phyloP scores from a whole-genome alignment of 2,329 filamentous ascomycete species.

The Colletotrichum scovillei region DNA sequence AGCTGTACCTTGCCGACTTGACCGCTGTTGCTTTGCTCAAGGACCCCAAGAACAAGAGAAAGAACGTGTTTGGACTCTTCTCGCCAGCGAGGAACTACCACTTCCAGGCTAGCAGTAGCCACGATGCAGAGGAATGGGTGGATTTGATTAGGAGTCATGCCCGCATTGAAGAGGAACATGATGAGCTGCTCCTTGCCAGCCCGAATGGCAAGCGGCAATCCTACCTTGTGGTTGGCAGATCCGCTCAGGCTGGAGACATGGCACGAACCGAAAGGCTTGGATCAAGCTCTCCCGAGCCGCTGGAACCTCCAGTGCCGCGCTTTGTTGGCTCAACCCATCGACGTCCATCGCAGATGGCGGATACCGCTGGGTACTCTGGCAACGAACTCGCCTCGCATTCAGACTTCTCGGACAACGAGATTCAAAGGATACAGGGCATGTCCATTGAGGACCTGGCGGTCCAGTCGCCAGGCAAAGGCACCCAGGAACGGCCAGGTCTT shows the following conservation, averaged over 20 bases:
- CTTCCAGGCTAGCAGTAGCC: slow-evolving; percentile 78
- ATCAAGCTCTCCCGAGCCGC: slow-evolving; percentile 72
- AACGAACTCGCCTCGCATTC: slow-evolving; percentile 83
- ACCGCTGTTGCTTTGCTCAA: slow-evolving; percentile 91
- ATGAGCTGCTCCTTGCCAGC: slow-evolving; percentile 81
- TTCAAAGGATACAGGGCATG: slow-evolving; percentile 58
- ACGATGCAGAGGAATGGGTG: slow-evolving; percentile 89
- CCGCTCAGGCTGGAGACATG: slow-evolving; percentile 7
- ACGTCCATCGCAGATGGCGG: slow-evolving; percentile 70
- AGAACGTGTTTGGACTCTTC: slow-evolving; percentile 92
- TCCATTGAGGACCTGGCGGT: slow-evolving; percentile 63
- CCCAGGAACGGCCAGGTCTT: slow-evolving; percentile 45
- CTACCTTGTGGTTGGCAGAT: slow-evolving; percentile 42
- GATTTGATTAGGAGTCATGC: slow-evolving; percentile 82
- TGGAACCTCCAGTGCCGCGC: slow-evolving; percentile 51
- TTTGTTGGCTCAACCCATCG: slow-evolving; percentile 50
- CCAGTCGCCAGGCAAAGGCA: slow-evolving; percentile 45
- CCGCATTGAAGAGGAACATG: slow-evolving; percentile 88
- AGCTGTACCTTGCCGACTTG: slow-evolving; percentile 88
- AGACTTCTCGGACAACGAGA: slow-evolving; percentile 82
- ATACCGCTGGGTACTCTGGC: slow-evolving; percentile 72
- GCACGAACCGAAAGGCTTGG: slow-evolving; percentile 45
- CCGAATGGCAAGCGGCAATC: slow-evolving; percentile 66
- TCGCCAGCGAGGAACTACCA: slow-evolving; percentile 92
- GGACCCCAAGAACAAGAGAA: slow-evolving; percentile 87